Base-by-base conservation (phyloP, 1,284 basidiomycete species). In the Fomitiporia mediterranea region DNA sequence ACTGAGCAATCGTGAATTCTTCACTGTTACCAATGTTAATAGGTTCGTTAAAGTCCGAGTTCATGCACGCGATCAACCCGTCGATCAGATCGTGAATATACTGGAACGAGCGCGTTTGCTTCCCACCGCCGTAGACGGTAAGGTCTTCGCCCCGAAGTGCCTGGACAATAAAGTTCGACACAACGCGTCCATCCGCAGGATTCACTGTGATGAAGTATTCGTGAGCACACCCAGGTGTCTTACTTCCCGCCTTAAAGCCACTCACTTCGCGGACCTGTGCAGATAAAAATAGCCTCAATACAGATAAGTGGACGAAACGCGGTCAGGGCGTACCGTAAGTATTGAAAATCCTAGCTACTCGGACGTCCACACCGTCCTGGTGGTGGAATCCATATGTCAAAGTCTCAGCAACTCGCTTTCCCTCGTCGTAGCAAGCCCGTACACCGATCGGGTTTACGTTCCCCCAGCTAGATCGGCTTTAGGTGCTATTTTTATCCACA, bases 341-440 rank as follows among this genome's bases (percentile, higher is more conserved):
- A 69, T 97, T 98, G 80, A 98, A 97, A 65, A 98, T 98, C 64
- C 94, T 89, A 2, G 94, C 94, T 46, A 98, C 94, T 56, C 94
- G 87, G 50, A 98, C 92, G 64, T 98, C 91, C 57, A 99, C 95
- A 55, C 86, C 86, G 67, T 98, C 94, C 71, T 97, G 95, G 58
- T 91, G 82, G 64, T 91, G 88, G 78, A 91, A 98, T 51, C 94
- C 94, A 68, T 97, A 97, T 8, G 94, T 94, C 64, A 98, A 74
- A 9, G 94, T 96, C 74, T 96, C 93, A 46, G 93, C 93, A 40
- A 96, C 92, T 66, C 93, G 91, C 74, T 96, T 96, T 52, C 93
- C 96, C 76, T 99, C 96, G 67, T 99, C 96, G 70, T 99, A 99
- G 73, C 96, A 98, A 32, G 96, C 95, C 60, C 96, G 88, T 58